Percentiles rank a stretch among this genome's conserved stretches.
These are phyloP conservation scores for Cercospora nicotianae DNA, from an alignment of 2,329 filamentous ascomycete genomes.

Conservation along the genomic window DNA sequence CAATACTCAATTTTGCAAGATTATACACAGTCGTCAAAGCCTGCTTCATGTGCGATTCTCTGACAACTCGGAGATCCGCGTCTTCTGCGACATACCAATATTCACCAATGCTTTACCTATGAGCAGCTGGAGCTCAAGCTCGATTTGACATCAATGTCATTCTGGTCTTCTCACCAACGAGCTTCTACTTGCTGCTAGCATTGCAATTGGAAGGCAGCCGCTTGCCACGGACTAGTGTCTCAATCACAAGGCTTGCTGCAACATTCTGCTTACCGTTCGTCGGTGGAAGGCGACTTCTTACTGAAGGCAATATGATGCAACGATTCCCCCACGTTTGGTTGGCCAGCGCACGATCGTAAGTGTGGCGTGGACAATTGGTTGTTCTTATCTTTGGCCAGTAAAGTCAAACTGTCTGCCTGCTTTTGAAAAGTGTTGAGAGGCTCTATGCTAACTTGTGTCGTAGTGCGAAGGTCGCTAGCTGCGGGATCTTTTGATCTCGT, in stretches of 20 bases:
- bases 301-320: constrained; percentile 47
- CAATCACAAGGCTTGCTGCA: too few relatives aligned
- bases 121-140: constrained; percentile 41
- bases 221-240: too few relatives aligned
- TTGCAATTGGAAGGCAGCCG: too few relatives aligned
- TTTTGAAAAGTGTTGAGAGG: background rate
- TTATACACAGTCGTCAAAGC: background rate
- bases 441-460: background rate
- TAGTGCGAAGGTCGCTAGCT: constrained; percentile 41
- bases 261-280: too few relatives aligned
- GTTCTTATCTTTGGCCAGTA: constrained; percentile 1
- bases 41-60: background rate
- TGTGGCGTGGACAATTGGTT: constrained; percentile 28
- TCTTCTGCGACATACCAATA: constrained; percentile 40
- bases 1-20: background rate
- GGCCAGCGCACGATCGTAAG: constrained; percentile 45
- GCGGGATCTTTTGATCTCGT: constrained; percentile 42
- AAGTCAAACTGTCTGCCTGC: background rate
- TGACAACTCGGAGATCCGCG: constrained; percentile 34
- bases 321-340: constrained; percentile 50
- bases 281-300: constrained; percentile 37
- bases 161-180: constrained; percentile 49
- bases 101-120: constrained; percentile 36
- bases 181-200: constrained; percentile 22
- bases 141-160: constrained; percentile 51